Base-by-base conservation (phyloP, 192 early-diverging fungal species). In the Phlyctochytrium arcticum region DNA sequence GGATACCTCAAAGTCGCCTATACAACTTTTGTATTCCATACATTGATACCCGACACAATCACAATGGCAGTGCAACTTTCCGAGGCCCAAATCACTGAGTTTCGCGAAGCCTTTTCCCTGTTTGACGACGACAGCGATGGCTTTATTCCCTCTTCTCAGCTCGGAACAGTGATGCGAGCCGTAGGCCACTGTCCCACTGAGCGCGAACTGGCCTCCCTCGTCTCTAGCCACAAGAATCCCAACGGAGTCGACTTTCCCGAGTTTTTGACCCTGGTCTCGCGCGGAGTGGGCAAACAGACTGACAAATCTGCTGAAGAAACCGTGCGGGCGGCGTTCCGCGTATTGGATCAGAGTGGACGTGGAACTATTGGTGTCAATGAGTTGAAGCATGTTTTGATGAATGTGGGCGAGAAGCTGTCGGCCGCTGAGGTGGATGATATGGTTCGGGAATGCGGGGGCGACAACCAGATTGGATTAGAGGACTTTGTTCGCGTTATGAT, bases 71-170 rank as follows among this genome's bases (percentile, higher is more conserved):
- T 3, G 23, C 85, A 87, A 80, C 76, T 91, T 42, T 82, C 81
- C 37, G 85, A 91, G 64, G 80, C 70, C 36, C 88, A 91, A 75
- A 88, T 90, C 67, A 80, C 82, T 48, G 89, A 91, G 55, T 74
- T 74, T 59, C 85, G 84, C 73, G 90, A 91, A 66, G 88, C 91
- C 24, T 92, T 91, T 71, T 75, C 81, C 6, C 70, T 94, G 36
- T 93, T 95, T 65, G 92, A 92, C 76, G 90, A 92, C 79, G 81
- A 97, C 77, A 83, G 81, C 65, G 92, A 97, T 77, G 92, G 92
- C 68, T 81, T 78, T 62, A 94, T 97, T 75, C 89, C 88, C 69
- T 80, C 82, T 68, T 83, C 83, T 64, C 94, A 96, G 79, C 88
- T 96, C 54, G 92, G 90, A 67, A 91, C 82, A 39, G 92, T 95